Evolutionary conservation across 495 filamentous ascomycete genomes (phyloP).

Genomic region (Podospora tetraspora): DNA sequence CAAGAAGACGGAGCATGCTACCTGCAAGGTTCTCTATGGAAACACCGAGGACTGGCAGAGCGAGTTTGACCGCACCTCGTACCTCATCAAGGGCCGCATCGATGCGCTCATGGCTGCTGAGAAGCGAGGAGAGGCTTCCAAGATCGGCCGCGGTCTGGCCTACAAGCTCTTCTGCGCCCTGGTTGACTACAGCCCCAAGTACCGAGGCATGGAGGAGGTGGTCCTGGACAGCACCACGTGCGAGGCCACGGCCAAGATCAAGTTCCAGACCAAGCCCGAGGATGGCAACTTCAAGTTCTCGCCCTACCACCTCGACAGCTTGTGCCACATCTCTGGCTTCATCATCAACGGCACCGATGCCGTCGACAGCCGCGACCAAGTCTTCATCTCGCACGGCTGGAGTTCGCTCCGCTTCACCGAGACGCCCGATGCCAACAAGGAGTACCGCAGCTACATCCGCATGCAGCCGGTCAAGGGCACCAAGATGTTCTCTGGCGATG

Average conservation of each 20-base stretch:
- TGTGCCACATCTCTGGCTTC: constrained; percentile 67
- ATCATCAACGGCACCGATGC: constrained; percentile 74
- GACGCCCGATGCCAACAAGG: constrained; percentile 55
- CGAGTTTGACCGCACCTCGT: constrained; percentile 52
- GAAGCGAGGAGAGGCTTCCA: constrained; percentile 48
- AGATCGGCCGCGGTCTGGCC: constrained; percentile 62
- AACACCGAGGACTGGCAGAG: constrained; percentile 42
- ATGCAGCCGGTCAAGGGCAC: constrained; percentile 55
- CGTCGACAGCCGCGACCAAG: constrained; percentile 61
- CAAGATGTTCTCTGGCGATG: constrained; percentile 53
- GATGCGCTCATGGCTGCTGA: constrained; percentile 48
- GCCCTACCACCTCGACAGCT: constrained; percentile 70
- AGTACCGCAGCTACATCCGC: constrained; percentile 65
- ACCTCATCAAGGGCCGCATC: constrained; percentile 52
- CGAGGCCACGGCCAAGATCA: constrained; percentile 66
- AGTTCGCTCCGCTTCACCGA: constrained; percentile 66
- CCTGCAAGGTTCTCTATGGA: constrained; percentile 47
- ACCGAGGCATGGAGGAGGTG: constrained; percentile 70
- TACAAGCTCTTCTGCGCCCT: constrained; percentile 72
- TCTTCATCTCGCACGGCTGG: constrained; percentile 79
- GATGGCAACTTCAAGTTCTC: constrained; percentile 61
- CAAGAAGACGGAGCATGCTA: constrained; percentile 45
- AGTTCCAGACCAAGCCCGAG: constrained; percentile 54
- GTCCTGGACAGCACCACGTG: constrained; percentile 64
- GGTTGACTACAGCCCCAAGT: constrained; percentile 63